phyloP scores from a whole-genome alignment of 2,329 filamentous ascomycete genomes.

The Cladophialophora immunda region DNA sequence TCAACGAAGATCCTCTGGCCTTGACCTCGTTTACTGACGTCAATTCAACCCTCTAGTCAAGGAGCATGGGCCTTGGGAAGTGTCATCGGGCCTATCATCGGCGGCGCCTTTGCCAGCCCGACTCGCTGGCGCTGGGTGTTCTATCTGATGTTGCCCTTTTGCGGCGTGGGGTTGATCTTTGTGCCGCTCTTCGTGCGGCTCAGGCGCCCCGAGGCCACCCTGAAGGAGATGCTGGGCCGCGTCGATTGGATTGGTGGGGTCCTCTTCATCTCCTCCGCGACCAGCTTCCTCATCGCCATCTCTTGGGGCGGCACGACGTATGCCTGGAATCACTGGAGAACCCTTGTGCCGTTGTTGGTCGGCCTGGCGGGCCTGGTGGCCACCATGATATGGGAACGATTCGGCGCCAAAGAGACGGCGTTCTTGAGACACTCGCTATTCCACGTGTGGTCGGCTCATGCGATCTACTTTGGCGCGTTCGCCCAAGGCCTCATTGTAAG shows the following conservation, averaged over 20 bases:
- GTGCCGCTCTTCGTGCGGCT: slow-evolving; percentile 48
- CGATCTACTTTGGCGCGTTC: slow-evolving; percentile 53
- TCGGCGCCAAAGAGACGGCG: slow-evolving; percentile 44
- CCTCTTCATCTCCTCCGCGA: slow-evolving; percentile 51
- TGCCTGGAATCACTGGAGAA: slow-evolving; percentile 51
- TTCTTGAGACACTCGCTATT: slow-evolving; percentile 52
- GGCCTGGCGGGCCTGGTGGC: slow-evolving; percentile 46
- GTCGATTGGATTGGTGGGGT: slow-evolving; percentile 55
- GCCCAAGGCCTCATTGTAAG: slow-evolving; percentile 55
- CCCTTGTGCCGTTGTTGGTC: slow-evolving; percentile 50
- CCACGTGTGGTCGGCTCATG: slow-evolving; percentile 46
- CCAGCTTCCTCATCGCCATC: slow-evolving; percentile 52
- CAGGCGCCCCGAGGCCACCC: slow-evolving; percentile 35
- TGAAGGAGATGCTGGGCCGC: slow-evolving; percentile 42
- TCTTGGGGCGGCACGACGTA: slow-evolving; percentile 54
- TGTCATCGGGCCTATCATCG: slow-evolving; percentile 47
- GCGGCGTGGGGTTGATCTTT: slow-evolving; percentile 37
- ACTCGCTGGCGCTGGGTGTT: slow-evolving; percentile 47
- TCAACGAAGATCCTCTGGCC: too few species aligned
- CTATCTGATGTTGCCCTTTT: slow-evolving; percentile 54
- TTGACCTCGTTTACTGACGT: neutral
- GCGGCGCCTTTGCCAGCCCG: slow-evolving; percentile 52
- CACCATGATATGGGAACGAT: slow-evolving; percentile 49
- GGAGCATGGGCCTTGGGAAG: slow-evolving; percentile 46
- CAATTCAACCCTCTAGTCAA: slow-evolving; percentile 21